A percentile compares a stretch with the other conserved stretches of the same genome.
Evolutionary conservation across 2,329 filamentous ascomycete species (phyloP).

Genomic region (Colletotrichum sp.): DNA sequence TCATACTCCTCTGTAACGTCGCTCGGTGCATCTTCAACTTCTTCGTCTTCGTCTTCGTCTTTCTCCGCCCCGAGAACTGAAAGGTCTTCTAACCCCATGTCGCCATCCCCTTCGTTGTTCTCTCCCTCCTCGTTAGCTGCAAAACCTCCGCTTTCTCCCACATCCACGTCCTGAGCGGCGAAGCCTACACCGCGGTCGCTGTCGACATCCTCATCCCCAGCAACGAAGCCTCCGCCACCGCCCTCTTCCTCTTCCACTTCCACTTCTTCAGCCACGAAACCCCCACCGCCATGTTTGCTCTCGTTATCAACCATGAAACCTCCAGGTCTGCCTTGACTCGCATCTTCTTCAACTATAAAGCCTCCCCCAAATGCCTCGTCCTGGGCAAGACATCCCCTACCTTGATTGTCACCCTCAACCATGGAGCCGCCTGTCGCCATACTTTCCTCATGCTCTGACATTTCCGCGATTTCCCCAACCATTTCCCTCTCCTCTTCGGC

Average conservation of each 20-base stretch:
- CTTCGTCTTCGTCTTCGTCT: slow-evolving; percentile 32
- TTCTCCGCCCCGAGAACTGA: slow-evolving; percentile 7
- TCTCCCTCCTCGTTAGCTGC: neutral
- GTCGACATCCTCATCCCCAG: neutral
- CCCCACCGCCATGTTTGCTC: neutral
- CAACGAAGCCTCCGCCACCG: neutral
- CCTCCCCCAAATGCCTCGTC: neutral
- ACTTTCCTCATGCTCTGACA: neutral
- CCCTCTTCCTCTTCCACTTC: neutral
- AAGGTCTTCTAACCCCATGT: neutral
- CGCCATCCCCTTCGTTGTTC: neutral
- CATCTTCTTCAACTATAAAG: neutral
- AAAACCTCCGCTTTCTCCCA: neutral
- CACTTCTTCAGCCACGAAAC: neutral
- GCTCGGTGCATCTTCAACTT: slow-evolving; percentile 38
- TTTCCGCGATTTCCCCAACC: neutral
- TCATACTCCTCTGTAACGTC: slow-evolving; percentile 50
- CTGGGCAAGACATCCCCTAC: neutral
- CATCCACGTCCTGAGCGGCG: neutral
- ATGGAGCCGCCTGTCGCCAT: neutral
- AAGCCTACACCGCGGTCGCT: neutral
- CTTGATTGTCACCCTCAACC: neutral
- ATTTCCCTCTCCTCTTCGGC: slow-evolving; percentile 33
- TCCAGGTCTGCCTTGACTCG: neutral
- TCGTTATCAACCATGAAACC: neutral